Base-by-base conservation (phyloP, 2,329 filamentous ascomycete species). In the Monilinia fructicola region DNA sequence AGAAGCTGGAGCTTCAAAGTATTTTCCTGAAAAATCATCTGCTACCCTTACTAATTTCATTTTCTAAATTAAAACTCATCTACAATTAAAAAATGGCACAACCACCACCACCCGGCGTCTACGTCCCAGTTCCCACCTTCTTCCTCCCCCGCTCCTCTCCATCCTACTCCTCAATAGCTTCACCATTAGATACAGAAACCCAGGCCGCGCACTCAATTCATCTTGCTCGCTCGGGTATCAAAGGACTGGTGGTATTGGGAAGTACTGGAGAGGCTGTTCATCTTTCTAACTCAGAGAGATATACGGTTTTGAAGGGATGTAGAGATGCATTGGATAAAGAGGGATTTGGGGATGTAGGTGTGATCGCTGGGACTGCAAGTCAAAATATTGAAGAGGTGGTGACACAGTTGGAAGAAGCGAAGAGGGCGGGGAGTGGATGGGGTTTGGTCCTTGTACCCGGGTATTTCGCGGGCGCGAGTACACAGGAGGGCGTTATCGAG, bases 241-340 rank as follows among this genome's bases (percentile, higher is more conserved):
- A 79, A 64, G 87, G 87, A 16, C 79, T 89, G 3, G 85, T 89
- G 3, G 80, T 88, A 44, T 80, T 88, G 46, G 87, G 87, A 35
- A 86, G 83, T 50, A 89, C 86, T 0, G 87, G 87, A 67, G 87
- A 89, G 76, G 86, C 85, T 2, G 83, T 88, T 31, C 86, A 87
- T 76, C 78, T 89, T 65, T 82, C 84, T 10, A 81, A 80, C 67
- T 75, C 78, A 42, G 87, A 89, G 74, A 83, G 86, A 58, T 81
- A 79, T 68, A 79, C 82, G 23, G 76, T 88, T 58, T 79, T 89
- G 59, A 79, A 79, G 10, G 80, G 80, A 54, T 82, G 87, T 52
- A 80, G 85, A 67, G 81, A 82, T 73, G 82, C 81, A 10, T 77
- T 87, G 46, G 81, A 84, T 55, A 79, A 81, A 54, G 82, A 80